phyloP scores from a whole-genome alignment of 306 rosid species.

The Cicer yamashitae region DNA sequence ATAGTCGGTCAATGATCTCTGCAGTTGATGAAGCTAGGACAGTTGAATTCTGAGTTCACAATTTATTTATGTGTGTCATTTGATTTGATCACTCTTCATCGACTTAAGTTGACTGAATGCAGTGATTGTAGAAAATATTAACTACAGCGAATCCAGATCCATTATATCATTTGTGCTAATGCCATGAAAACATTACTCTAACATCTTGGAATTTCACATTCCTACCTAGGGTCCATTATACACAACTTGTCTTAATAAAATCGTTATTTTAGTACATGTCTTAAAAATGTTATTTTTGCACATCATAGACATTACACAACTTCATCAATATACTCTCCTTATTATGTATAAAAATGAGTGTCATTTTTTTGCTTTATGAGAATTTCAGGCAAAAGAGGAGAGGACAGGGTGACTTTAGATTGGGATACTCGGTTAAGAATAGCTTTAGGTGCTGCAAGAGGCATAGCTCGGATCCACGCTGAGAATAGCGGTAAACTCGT shows the following conservation, averaged over 20 bases:
- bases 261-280: background rate
- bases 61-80: background rate
- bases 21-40: background rate
- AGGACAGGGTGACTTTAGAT: slow-evolving; percentile 69
- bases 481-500: slow-evolving; percentile 79
- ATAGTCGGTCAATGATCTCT: background rate
- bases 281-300: slow-evolving; percentile 2
- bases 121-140: background rate
- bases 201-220: background rate
- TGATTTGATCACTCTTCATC: background rate
- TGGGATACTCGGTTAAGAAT: slow-evolving; percentile 83
- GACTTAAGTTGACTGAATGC: background rate
- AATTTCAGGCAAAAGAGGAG: slow-evolving; percentile 80
- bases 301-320: slow-evolving; percentile 1
- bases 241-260: background rate
- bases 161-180: background rate
- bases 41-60: background rate
- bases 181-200: background rate
- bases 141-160: background rate
- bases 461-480: slow-evolving; percentile 72
- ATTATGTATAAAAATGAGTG: background rate
- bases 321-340: background rate
- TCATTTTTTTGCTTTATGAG: slow-evolving; percentile 11
- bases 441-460: slow-evolving; percentile 89
- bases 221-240: background rate